These are phyloP conservation scores for Vicia faba DNA, from an alignment of 306 rosid genomes.

Conservation along the genomic window DNA sequence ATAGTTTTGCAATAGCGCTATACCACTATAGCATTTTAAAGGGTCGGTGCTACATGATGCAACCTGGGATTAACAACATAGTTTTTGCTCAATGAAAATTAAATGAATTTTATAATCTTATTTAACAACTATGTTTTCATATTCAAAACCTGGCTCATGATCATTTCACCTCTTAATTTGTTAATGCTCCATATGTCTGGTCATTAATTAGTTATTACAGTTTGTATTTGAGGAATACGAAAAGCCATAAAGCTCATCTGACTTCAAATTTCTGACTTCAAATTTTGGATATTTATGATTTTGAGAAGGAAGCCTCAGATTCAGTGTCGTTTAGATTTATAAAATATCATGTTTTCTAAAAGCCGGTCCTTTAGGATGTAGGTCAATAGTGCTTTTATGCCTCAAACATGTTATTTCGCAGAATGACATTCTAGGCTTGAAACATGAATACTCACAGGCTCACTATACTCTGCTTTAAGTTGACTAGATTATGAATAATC, in stretches of 20 bases:
- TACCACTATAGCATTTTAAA: no score
- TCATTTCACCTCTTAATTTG: slow-evolving; percentile 12
- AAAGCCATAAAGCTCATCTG: slow-evolving; percentile 1
- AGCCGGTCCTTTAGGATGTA: not conserved
- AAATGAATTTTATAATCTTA: slow-evolving; percentile 12
- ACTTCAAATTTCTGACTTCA: slow-evolving; percentile 18
- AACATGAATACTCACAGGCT: not conserved
- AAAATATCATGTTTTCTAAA: no score
- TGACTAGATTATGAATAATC: slow-evolving; percentile 6
- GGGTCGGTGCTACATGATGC: no score
- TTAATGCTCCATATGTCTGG: slow-evolving; percentile 13
- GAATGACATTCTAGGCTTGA: not conserved
- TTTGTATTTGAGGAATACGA: slow-evolving; percentile 1
- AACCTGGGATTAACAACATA: no score
- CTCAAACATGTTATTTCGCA: slow-evolving; percentile 3
- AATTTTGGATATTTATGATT: not conserved
- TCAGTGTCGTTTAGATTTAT: not conserved
- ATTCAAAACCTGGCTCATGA: slow-evolving; percentile 19
- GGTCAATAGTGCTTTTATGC: not conserved
- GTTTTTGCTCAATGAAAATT: slow-evolving; percentile 20
- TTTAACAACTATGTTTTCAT: slow-evolving; percentile 15
- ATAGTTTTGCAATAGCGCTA: no score
- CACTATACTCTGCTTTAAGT: not conserved
- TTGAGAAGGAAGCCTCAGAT: slow-evolving; percentile 3
- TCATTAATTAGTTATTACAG: not conserved